Percentiles rank a stretch among this genome's conserved stretches.
Evolutionary conservation across 1,139 yeast species (phyloP).

Genomic region (Pichiaceae sp.): DNA sequence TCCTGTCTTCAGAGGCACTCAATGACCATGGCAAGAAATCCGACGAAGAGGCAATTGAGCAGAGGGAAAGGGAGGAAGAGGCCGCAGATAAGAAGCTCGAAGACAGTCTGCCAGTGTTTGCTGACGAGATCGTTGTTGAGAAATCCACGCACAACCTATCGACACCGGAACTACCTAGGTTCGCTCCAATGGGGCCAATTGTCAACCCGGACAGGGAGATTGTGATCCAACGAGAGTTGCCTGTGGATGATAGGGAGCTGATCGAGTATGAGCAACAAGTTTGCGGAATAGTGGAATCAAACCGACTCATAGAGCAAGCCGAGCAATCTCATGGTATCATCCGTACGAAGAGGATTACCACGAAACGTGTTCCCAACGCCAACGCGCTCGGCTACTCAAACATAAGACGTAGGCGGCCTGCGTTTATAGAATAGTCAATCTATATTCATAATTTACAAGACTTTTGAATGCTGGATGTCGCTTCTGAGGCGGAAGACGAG

Average conservation of each 20-base stretch:
- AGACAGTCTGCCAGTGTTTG: constrained; percentile 3
- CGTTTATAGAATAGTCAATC: constrained; percentile 14
- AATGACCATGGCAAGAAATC: constrained; percentile 6
- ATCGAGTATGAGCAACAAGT: constrained; percentile 14
- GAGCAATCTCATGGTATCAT: constrained; percentile 18
- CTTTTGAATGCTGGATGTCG: constrained; percentile 48
- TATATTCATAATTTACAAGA: constrained; percentile 25
- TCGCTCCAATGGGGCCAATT: neutral
- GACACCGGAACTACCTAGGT: neutral
- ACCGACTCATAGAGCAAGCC: constrained; percentile 17
- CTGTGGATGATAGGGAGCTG: constrained; percentile 17
- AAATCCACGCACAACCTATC: constrained; percentile 3
- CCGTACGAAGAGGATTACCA: constrained; percentile 20
- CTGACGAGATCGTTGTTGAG: constrained; percentile 7
- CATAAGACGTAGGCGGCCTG: constrained; percentile 32
- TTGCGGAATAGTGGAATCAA: constrained; percentile 16
- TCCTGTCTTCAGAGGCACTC: constrained; percentile 3
- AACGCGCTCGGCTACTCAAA: constrained; percentile 36
- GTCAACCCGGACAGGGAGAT: constrained; percentile 15
- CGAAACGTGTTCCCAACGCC: constrained; percentile 34
- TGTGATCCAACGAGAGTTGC: constrained; percentile 19
- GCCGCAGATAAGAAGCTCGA: constrained; percentile 2
- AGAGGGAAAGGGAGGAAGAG: constrained; percentile 4
- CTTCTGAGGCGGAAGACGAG: constrained; percentile 41
- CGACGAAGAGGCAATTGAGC: constrained; percentile 1